Base-by-base conservation (phyloP, 306 rosid genomes). In the Heteromeles arbutifolia region DNA sequence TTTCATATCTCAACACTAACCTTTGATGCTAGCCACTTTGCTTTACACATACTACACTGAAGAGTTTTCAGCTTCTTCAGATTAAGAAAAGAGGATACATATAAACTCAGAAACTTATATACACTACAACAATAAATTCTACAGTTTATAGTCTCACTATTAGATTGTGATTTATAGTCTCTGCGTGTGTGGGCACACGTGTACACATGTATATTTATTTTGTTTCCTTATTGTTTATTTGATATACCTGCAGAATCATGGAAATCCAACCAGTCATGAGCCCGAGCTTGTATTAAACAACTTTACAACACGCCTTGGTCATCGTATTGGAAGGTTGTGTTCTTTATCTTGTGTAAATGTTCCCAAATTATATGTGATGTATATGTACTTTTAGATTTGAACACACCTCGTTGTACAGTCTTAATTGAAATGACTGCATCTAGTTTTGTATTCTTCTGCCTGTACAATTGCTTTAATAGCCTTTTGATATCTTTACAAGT, bases 221-320 rank as follows among this genome's bases (percentile, higher is more conserved):
- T 70, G 41, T 37, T 37, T 37, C 9, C 54, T 17, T 22, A 39
- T 17, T 54, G 24, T 67, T 67, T 29, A 11, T 62, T 67, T 45
- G 68, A 22, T 65, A 59, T 79, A 70, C 69, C 67, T 83, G 80
- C 86, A 95, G 99, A 88, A 87, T 88, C 99, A 95, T 86, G 99
- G 99, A 74, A 83, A 71, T 70, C 99, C 99, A 75, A 95, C 99
- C 34, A 78, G 87, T 84, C 99, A 95, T 75, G 77, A 80, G 75
- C 99, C 99, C 4, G 99, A 92, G 91, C 91, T 95, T 83, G 91
- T 95, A 31, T 73, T 95, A 77, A 87, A 77, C 82, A 92, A 90
- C 75, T 86, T 86, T 74, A 77, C 97, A 39, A 92, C 99, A 77
- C 96, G 96, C 52, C 81, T 92, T 67, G 99, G 99, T 76, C 92